Percentiles rank a stretch among this genome's conserved stretches.
These are phyloP conservation scores for Monosporozyma servazzii DNA, from an alignment of 805 yeast species.

Conservation along the genomic window DNA sequence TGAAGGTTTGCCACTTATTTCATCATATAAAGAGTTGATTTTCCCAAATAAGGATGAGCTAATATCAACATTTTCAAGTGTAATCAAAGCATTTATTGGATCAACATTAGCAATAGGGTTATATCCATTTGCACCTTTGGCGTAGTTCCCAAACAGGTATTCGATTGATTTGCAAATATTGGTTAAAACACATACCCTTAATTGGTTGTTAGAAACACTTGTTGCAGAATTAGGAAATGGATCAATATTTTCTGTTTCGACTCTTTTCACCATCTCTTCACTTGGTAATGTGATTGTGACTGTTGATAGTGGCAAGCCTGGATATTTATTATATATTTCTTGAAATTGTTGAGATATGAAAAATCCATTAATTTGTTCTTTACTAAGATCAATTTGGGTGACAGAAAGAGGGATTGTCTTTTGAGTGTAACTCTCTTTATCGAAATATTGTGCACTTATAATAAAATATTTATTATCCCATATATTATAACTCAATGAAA, in stretches of 20 bases:
- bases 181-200: constrained; percentile 1
- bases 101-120: not conserved
- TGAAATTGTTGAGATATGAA: constrained; percentile 1
- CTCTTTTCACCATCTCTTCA: not conserved
- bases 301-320: constrained; percentile 4
- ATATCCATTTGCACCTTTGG: not conserved
- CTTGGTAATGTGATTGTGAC: constrained; percentile 7
- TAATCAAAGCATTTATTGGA: constrained; percentile 7
- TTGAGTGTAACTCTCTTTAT: constrained; percentile 2
- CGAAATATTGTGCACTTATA: constrained; percentile 8
- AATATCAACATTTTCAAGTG: constrained; percentile 8
- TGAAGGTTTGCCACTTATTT: constrained; percentile 2
- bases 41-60: constrained; percentile 10
- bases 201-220: not conserved
- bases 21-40: constrained; percentile 11
- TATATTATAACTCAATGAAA: constrained; percentile 5
- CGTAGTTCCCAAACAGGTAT: constrained; percentile 3
- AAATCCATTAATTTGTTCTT: not conserved
- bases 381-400: not conserved
- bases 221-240: not conserved
- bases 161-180: constrained; percentile 1
- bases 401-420: constrained; percentile 6
- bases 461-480: constrained; percentile 6
- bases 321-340: constrained; percentile 2
- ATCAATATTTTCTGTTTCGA: not conserved